A percentile compares a stretch with the other conserved stretches of the same genome.
Conservation (phyloP, 441 rosid species). For the Brassica balearica region DNA sequence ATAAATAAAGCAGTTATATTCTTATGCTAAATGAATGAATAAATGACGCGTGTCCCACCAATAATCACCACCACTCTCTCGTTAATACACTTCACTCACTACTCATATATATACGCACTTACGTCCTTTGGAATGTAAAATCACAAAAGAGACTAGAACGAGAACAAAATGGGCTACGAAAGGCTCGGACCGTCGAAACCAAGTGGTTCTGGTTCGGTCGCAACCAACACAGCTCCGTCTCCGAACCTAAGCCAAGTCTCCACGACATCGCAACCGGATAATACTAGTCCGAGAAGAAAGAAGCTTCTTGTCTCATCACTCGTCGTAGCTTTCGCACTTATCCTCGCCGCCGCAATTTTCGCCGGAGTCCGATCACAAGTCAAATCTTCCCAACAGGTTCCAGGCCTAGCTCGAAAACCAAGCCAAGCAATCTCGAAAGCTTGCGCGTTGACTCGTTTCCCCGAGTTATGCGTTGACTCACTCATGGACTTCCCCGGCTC, state of each 20-base stretch:
- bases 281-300: neutral
- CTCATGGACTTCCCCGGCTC: slow-evolving; percentile 75
- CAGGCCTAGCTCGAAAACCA: slow-evolving; percentile 57
- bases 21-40: slow-evolving; percentile 21
- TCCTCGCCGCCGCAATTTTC: slow-evolving; percentile 67
- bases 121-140: slow-evolving; percentile 14
- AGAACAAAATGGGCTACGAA: slow-evolving; percentile 58
- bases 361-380: slow-evolving; percentile 53
- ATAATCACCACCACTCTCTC: slow-evolving; percentile 32
- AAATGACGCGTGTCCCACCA: slow-evolving; percentile 38
- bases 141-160: neutral
- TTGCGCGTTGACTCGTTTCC: slow-evolving; percentile 72
- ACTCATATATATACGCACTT: slow-evolving; percentile 16
- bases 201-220: slow-evolving; percentile 45
- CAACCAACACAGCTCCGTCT: neutral
- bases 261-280: slow-evolving; percentile 21
- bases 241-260: slow-evolving; percentile 21
- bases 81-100: slow-evolving; percentile 6
- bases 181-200: slow-evolving; percentile 60
- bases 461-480: slow-evolving; percentile 68
- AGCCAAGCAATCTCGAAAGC: slow-evolving; percentile 73
- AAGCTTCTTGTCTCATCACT: slow-evolving; percentile 55
- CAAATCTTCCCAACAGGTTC: slow-evolving; percentile 27
- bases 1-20: slow-evolving; percentile 11
- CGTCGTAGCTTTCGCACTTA: slow-evolving; percentile 48